Base-by-base conservation (phyloP, 2,329 filamentous ascomycete genomes). In the Ophiocordyceps australis region DNA sequence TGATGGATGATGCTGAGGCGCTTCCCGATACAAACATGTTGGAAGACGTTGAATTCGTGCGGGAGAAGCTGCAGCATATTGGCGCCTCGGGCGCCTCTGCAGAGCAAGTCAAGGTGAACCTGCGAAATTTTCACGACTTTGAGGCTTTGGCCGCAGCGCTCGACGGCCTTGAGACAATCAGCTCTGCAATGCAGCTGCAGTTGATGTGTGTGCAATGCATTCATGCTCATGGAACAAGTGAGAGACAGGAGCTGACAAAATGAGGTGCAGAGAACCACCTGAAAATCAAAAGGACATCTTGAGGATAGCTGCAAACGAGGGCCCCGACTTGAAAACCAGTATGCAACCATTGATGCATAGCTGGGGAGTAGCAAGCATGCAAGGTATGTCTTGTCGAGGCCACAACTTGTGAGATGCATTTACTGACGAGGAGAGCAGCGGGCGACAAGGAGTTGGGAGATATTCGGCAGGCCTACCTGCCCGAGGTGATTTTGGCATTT, bases 401-500 rank as follows among this genome's bases (percentile, higher is more conserved):
- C 4, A 15, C 14, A 10, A 7, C 5, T 21, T 10, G 18, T n/a
- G 14, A n/a, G 7, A 13, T n/a, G n/a, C n/a, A n/a, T 7, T 10
- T 24, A 17, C 30, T 31, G 22, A 29, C 27, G 7, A 3, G 2
- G 14, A 9, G n/a, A 6, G 7, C 18, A 31, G 21, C 4, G 4
- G 76, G 75, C 40, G 63, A 68, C 31, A 45, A 57, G 11, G 69
- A 79, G 28, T 63, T 82, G 24, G 51, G 52, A 24, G 52, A 60
- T 14, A 67, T 95, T 26, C 72, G 83, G 35, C 65, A 71, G 28
- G 66, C 69, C 1, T 95, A 92, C 48, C 61, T 98, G 4, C 85
- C 89, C 3, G 83, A 94, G 45, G 66, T 80, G 12, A 59, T 93
- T 22, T 62, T 98, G 25, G 80, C 78, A 3, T 94, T 89, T 46